Base-by-base conservation (phyloP, 2,329 filamentous ascomycete species). In the Leptosphaerulina australis region DNA sequence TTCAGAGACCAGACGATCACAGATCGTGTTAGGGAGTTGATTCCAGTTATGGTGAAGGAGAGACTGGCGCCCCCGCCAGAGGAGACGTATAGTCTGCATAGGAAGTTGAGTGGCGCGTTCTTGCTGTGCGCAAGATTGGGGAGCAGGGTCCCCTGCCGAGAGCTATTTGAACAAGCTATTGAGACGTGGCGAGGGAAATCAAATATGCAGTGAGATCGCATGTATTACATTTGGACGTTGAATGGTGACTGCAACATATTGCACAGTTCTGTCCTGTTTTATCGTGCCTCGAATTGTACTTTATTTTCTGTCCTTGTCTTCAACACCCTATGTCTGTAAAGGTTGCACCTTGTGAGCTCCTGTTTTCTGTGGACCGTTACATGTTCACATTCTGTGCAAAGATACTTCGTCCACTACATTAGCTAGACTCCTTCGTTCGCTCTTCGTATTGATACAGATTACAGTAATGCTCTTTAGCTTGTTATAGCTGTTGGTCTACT, bases 1-100 rank as follows among this genome's bases (percentile, higher is more conserved):
- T 99, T 99, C 74, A 79, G 83, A 52, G 85, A 93, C 66, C 94
- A 99, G 78, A 99, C 93, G 1, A 97, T 99, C 61, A 99, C 94
- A 1, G 92, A 97, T 67, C 83, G 95, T 34, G 93, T 99, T 49
- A 86, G 92, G 65, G 83, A 80, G 3, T 81, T 96, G 44, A 97
- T 99, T 60, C 94, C 94, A 12, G 78, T 96, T 44, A 99, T 99
- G 94, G 81, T 99, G 36, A 83, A 84, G 48, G 94, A 99, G 78
- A 79, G 94, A 26, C 76, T 99, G 15, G 85, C 90, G 12, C 93
- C 94, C 18, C 94, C 95, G 18, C 94, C 94, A 0, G 95, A 99
- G 76, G 94, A 99, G 79, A 99, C 94, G 43, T 99, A 99, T 69
- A 93, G 88, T 70, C 75, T 99, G 65, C 94, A 99, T 74, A 84